These are phyloP conservation scores for Dalbergia oliveri DNA, from an alignment of 306 rosid genomes.

Conservation along the genomic window DNA sequence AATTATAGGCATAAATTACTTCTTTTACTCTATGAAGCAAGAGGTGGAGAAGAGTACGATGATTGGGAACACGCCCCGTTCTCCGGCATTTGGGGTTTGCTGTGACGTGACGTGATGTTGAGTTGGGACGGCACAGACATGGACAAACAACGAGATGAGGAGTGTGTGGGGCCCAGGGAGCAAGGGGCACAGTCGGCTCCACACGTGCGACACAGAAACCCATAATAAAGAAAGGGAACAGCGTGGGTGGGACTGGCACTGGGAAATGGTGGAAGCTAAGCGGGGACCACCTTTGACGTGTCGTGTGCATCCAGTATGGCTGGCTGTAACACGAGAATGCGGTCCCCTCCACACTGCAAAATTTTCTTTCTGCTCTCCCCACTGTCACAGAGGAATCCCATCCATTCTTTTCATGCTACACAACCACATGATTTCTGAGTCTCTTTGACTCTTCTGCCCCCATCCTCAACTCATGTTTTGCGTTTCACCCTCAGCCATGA, in stretches of 20 bases:
- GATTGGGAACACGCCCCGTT: constrained; percentile 47
- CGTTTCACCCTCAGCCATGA: too few relatives aligned
- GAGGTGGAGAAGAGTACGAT: neutral
- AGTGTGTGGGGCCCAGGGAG: constrained; percentile 35
- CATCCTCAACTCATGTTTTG: neutral
- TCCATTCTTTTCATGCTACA: constrained; percentile 30
- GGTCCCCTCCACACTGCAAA: constrained; percentile 45
- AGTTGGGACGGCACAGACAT: constrained; percentile 41
- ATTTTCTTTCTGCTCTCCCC: neutral
- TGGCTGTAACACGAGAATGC: constrained; percentile 45
- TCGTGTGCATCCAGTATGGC: constrained; percentile 9
- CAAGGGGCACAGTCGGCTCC: constrained; percentile 51
- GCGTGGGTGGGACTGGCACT: constrained; percentile 29
- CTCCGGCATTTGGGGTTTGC: constrained; percentile 48
- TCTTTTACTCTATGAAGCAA: neutral
- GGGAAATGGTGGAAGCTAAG: neutral
- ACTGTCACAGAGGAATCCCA: constrained; percentile 38
- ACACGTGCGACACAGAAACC: constrained; percentile 70
- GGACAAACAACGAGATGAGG: constrained; percentile 47
- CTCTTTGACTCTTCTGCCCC: constrained; percentile 37
- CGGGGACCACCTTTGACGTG: constrained; percentile 62
- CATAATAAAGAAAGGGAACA: constrained; percentile 42
- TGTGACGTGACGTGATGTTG: constrained; percentile 51
- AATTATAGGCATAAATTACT: neutral
- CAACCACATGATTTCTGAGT: constrained; percentile 21